These are phyloP conservation scores for Plasmodium chabaudi DNA, from an alignment of 169 alveolate genomes.

Conservation along the genomic window DNA sequence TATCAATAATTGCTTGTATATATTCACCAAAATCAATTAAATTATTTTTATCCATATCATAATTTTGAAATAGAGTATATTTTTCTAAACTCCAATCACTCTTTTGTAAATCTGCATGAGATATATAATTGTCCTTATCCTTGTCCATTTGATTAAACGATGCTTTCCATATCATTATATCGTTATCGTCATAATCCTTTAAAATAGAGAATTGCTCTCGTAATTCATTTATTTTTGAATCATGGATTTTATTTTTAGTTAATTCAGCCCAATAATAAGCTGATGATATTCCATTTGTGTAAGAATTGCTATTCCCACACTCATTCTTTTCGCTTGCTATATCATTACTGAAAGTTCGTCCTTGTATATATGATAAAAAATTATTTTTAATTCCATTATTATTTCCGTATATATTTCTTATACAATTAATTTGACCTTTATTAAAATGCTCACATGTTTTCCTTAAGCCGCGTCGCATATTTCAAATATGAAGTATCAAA, in stretches of 20 bases:
- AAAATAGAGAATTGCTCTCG: constrained; percentile 67
- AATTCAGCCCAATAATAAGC: constrained; percentile 69
- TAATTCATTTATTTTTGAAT: constrained; percentile 69
- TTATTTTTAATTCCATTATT: not conserved
- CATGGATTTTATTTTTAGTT: constrained; percentile 67
- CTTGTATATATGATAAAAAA: not conserved
- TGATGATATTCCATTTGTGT: constrained; percentile 4
- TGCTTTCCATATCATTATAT: constrained; percentile 75
- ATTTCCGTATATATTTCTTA: not conserved
- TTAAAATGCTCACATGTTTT: not conserved
- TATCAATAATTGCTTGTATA: constrained; percentile 79
- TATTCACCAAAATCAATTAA: constrained; percentile 83
- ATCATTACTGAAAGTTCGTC: not conserved
- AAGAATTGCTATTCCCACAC: not conserved
- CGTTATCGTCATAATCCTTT: constrained; percentile 67
- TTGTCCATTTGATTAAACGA: constrained; percentile 78
- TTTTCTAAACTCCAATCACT: constrained; percentile 76
- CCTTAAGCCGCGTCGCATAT: constrained; percentile 35
- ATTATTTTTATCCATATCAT: constrained; percentile 80
- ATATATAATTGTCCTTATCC: constrained; percentile 78
- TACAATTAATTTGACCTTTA: not conserved
- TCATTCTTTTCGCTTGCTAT: no score
- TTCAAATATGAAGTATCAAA: not conserved
- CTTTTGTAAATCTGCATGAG: constrained; percentile 83
- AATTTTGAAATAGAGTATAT: constrained; percentile 70